Conservation (phyloP, 164 flowering plant genomes). For the Magnolia officinalis region DNA sequence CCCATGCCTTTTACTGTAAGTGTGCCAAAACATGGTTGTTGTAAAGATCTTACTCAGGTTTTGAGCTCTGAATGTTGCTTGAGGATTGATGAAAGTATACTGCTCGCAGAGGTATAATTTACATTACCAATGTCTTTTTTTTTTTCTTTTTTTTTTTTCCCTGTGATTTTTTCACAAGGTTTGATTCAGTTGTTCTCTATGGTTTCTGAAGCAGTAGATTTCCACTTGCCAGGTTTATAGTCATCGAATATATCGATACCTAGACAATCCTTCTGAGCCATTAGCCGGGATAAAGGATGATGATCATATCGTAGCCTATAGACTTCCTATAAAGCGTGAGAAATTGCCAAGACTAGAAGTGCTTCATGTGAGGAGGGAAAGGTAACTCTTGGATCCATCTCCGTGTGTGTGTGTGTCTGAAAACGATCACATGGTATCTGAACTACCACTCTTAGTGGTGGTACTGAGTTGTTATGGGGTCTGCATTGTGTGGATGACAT, state of each 20-base stretch:
- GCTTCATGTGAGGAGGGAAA: conserved; percentile 48
- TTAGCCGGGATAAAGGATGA: conserved; percentile 69
- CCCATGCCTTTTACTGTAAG: conserved; percentile 89
- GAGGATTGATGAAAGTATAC: conserved; percentile 57
- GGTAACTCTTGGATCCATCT: conserved; percentile 89
- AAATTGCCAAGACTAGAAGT: conserved; percentile 61
- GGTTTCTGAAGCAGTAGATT: conserved; percentile 19
- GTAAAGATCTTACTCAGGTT: conserved; percentile 63
- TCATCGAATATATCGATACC: conserved; percentile 53
- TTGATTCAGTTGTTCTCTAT: not conserved
- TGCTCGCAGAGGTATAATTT: conserved; percentile 80
- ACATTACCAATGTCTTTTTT: not conserved
- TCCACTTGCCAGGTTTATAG: conserved; percentile 60
- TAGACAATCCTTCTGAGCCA: conserved; percentile 61
- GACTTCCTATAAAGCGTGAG: conserved; percentile 43
- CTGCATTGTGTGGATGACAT: too few relatives aligned
- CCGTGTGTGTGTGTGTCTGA: conserved; percentile 76
- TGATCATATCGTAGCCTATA: conserved; percentile 79
- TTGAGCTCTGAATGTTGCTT: conserved; percentile 74
- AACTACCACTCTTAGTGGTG: too few relatives aligned
- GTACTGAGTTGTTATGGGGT: too few relatives aligned
- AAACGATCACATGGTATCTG: too few relatives aligned
- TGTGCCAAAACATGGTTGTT: conserved; percentile 61
- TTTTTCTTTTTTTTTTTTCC: not conserved
- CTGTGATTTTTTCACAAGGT: not conserved